Conservation (phyloP, 345 rosid species). For the Eucalyptus curtisii region DNA sequence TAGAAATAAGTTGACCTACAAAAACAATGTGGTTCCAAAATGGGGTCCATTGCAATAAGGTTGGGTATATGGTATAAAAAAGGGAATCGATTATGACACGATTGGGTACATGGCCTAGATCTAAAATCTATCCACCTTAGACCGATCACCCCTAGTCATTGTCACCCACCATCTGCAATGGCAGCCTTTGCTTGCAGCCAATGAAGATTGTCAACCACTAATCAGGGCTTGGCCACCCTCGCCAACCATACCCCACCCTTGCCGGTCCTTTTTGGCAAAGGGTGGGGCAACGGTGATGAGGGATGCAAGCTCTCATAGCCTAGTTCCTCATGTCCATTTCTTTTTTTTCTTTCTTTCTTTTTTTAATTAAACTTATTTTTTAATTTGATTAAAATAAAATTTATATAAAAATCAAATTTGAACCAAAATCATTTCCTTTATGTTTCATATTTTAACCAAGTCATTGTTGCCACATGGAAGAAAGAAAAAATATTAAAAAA, state of each 20-base stretch:
- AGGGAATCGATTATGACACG: rapidly evolving
- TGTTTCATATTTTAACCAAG: background rate
- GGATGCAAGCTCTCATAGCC: background rate
- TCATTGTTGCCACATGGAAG: background rate
- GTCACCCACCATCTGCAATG: background rate
- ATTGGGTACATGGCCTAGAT: rapidly evolving
- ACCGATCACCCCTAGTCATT: rapidly evolving
- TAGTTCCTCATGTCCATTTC: background rate
- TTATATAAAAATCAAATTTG: background rate
- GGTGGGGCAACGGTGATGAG: background rate
- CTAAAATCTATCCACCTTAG: too few species aligned
- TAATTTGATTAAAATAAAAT: too few species aligned
- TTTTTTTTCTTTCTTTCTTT: too few species aligned
- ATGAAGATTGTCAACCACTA: background rate
- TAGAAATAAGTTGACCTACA: too few species aligned
- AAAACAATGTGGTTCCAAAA: too few species aligned
- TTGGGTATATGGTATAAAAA: too few species aligned
- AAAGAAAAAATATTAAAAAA: too few species aligned
- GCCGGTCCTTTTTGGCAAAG: background rate
- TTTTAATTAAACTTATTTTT: too few species aligned
- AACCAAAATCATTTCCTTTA: background rate
- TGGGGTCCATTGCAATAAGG: rapidly evolving
- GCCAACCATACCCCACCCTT: background rate
- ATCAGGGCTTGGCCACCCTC: too few species aligned
- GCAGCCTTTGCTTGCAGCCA: background rate